A percentile compares a stretch with the other conserved stretches of the same genome.
phyloP scores from a whole-genome alignment of 306 rosid species.

The Morella rubra region DNA sequence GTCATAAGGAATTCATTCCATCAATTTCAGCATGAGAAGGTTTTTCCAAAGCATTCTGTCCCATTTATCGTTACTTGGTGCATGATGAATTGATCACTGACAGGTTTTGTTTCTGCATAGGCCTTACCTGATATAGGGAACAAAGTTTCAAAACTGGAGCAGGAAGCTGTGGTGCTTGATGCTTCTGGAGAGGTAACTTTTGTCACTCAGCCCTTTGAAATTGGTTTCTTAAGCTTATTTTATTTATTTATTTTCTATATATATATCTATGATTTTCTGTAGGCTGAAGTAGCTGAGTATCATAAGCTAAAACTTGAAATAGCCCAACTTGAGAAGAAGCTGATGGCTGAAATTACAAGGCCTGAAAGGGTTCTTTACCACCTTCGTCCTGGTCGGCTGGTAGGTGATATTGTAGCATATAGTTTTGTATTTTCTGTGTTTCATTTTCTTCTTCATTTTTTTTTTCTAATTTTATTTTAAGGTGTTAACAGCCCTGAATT shows the following conservation, averaged over 20 bases:
- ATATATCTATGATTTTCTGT: conserved; percentile 18
- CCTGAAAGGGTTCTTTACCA: conserved; percentile 83
- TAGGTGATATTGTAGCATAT: conserved; percentile 37
- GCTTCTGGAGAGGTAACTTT: conserved; percentile 83
- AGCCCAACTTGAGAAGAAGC: conserved; percentile 81
- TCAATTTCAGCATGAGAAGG: conserved; percentile 98
- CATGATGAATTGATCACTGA: conserved; percentile 19
- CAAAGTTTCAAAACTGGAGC: conserved; percentile 72
- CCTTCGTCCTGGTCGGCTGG: conserved; percentile 98
- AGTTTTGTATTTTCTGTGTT: background rate
- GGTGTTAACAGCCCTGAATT: background rate
- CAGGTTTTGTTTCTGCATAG: conserved; percentile 38
- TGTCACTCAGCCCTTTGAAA: background rate
- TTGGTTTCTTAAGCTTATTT: conserved; percentile 23
- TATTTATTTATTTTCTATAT: conserved; percentile 1
- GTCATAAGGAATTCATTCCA: conserved; percentile 92
- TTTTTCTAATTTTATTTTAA: background rate
- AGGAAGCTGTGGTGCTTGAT: conserved; percentile 85
- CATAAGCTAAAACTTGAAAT: conserved; percentile 82
- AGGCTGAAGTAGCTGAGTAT: conserved; percentile 91
- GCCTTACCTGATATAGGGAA: conserved; percentile 91
- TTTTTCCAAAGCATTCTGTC: conserved; percentile 35
- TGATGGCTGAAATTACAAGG: conserved; percentile 88
- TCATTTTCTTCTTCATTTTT: background rate
- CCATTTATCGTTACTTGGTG: conserved; percentile 19